Base-by-base conservation (phyloP, 352 stramenopile species). In the Phytopythium oedochilum region DNA sequence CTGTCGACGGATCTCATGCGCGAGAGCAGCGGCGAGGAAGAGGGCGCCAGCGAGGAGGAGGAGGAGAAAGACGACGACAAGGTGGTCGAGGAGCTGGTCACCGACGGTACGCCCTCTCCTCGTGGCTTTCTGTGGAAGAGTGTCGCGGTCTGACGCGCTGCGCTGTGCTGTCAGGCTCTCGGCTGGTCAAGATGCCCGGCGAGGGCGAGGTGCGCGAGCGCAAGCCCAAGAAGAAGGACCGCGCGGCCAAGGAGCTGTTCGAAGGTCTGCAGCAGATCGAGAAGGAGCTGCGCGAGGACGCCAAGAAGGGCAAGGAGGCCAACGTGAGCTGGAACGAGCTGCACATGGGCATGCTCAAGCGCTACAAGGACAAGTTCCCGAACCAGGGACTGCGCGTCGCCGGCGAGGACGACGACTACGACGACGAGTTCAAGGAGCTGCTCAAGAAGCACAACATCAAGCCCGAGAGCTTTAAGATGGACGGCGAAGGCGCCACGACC, bases 391-490 rank as follows among this genome's bases (percentile, higher is more conserved):
- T 66, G 14, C 76, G 73, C 28, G 53, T 86, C 34, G 40, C 40
- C 40, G 63, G 71, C 5, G 69, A 67, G 25, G 74, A 70, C 55
- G 82, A 92, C 60, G 73, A 78, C 48, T 92, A 92, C 65, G 78
- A 92, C 65, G 79, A 92, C 44, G 83, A 92, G 63, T 92, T 92
- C 59, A 87, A 89, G 46, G 83, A 89, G 44, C 67, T 92, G 39
- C 59, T 92, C 36, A 73, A 80, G 35, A 87, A 90, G 53, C 73
- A 92, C 67, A 84, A 92, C 63, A 83, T 92, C 40, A 64, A 87
- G 48, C 55, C 77, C 6, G 65, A 83, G 1, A 64, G 81, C 42
- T 57, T 92, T 57, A 83, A 81, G 61, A 82, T 51, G 44, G 15
- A 51, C 44, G 26, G 28, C 18, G 28, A 5, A 10, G 38, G n/a